Percentiles rank a stretch among this genome's conserved stretches.
Conservation (phyloP, 305 asterid genomes). For the Rubia balearica region DNA sequence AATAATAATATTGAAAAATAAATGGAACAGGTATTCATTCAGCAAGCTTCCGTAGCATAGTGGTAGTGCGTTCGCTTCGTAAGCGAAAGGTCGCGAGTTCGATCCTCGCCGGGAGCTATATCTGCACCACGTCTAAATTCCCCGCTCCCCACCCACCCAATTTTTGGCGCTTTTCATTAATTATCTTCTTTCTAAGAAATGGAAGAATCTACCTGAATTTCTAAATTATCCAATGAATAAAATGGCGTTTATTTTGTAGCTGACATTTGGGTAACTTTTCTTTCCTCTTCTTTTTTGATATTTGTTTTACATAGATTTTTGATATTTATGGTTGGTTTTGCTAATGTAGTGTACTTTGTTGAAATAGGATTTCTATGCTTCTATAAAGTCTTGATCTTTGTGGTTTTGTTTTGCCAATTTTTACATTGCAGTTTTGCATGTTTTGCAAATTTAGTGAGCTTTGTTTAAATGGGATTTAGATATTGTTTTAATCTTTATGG, state of each 20-base stretch:
- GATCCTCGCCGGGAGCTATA: constrained; percentile 90
- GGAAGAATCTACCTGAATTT: too few species aligned
- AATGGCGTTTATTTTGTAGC: constrained; percentile 1
- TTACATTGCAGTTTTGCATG: not conserved
- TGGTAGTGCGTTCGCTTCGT: constrained; percentile 99
- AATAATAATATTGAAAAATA: not conserved
- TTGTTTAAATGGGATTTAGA: not conserved
- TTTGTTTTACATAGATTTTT: not conserved
- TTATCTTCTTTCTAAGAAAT: not conserved
- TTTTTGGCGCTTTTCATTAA: not conserved
- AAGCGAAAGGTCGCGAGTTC: constrained; percentile 99
- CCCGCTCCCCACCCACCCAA: too few species aligned
- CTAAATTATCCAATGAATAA: not conserved
- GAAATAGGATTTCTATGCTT: not conserved
- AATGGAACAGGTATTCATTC: not conserved
- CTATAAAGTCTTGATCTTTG: not conserved
- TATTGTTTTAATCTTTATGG: not conserved
- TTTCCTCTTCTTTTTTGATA: not conserved
- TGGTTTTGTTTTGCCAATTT: not conserved
- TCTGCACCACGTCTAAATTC: not conserved
- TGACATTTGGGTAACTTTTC: not conserved
- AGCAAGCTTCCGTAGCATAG: constrained; percentile 60
- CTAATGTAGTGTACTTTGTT: not conserved
- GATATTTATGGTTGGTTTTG: too few species aligned
- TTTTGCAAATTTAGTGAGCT: not conserved